Conservation (phyloP, 345 rosid genomes). For the Brassica rapa region DNA sequence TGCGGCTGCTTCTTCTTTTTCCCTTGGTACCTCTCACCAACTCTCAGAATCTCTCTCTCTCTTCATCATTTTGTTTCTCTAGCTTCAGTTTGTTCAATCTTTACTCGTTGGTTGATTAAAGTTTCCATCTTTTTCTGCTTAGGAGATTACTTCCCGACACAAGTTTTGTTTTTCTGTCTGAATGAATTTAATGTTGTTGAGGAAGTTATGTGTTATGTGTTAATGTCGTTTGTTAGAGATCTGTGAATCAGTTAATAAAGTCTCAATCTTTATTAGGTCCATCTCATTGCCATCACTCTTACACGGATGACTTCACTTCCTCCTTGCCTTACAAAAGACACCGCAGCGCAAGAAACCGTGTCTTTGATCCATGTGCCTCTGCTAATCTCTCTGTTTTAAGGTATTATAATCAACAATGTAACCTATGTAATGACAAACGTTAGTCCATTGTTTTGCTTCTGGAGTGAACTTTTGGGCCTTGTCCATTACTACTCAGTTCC, state of each 20-base stretch:
- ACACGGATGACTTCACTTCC: constrained; percentile 56
- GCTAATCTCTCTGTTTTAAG: constrained; percentile 53
- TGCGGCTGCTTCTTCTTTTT: constrained; percentile 63
- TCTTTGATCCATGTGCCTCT: constrained; percentile 53
- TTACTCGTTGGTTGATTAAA: background rate
- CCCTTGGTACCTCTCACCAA: constrained; percentile 50
- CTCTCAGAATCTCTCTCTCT: background rate
- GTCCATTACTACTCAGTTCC: constrained; percentile 32
- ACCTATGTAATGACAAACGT: background rate
- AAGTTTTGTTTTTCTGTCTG: background rate
- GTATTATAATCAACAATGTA: constrained; percentile 29
- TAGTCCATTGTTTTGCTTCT: background rate
- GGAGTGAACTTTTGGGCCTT: constrained; percentile 2
- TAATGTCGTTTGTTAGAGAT: constrained; percentile 22
- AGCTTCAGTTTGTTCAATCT: background rate
- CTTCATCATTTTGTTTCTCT: too few relatives aligned
- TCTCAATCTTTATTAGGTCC: constrained; percentile 48
- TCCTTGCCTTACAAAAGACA: constrained; percentile 40
- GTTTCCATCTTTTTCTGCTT: too few relatives aligned
- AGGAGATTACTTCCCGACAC: background rate
- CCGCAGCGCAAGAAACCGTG: constrained; percentile 47
- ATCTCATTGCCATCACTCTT: constrained; percentile 60
- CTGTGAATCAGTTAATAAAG: constrained; percentile 1
- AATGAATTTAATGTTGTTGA: background rate
- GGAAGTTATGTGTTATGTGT: background rate